Evolutionary conservation across 2,329 filamentous ascomycete genomes (phyloP), one percentile per base, ranked within the genome.

Genomic region (Pyrenophora graminea): DNA sequence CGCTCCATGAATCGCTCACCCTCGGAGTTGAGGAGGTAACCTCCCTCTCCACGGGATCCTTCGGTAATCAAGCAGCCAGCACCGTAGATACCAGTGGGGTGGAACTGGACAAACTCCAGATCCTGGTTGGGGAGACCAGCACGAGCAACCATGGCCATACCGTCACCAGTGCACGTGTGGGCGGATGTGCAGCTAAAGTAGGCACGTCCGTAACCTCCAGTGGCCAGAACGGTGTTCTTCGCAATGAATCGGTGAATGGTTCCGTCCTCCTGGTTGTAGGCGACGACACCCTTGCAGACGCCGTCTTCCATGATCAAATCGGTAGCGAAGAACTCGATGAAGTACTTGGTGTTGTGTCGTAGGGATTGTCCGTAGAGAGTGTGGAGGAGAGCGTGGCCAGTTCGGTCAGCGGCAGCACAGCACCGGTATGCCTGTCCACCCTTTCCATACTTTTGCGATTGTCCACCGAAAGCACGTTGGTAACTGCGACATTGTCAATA

Each of bases 1-100:
- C 93, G 87, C 80, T 97, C 93, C 93, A 99, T 99, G 80, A 99
- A 99, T 70, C 93, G 89, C 81, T 97, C 94, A 80, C 93, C 93
- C 82, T 97, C 90, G 5, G 90, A 91, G 85, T 99, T 99, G 63
- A 97, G 85, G 44, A 99, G 85, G 76, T 97, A 97, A 71, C 93
- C 93, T 83, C 93, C 93, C 83, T 97, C 94, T 81, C 94, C 94
- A 83, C 94, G 91, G 66, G 93, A 91, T 68, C 93, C 93, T 80
- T 99, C 93, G 10, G 94, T 97, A 73, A 99, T 99, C 83, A 99
- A 81, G 79, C 93, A 71, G 63, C 93, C 93, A 69, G 93, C 94
- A 70, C 94, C 94, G 77, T 99, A 99, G 79, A 99, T 97, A 85
- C 93, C 93, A 63, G 93, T 97, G 49, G 93, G 93, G 77, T 99